Percentiles rank a stretch among this genome's conserved stretches.
Evolutionary conservation across 345 rosid species (phyloP).

Genomic region (Eucalyptus decipiens): DNA sequence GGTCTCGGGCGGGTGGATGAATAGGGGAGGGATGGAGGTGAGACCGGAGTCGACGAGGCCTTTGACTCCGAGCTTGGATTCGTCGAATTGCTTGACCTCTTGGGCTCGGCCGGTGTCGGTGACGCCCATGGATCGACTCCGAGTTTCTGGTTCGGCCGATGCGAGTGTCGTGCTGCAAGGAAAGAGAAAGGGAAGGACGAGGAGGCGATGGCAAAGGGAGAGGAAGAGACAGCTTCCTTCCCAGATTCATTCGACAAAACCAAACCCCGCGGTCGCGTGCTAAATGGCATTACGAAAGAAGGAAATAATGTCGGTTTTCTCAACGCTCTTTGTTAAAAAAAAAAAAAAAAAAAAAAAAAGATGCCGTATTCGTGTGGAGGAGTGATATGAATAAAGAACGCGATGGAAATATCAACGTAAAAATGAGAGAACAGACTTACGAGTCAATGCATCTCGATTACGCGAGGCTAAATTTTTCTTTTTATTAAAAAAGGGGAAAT

Average conservation of each 20-base stretch:
- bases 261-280: too few relatives aligned
- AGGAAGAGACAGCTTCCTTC: too few relatives aligned
- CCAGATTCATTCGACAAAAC: too few relatives aligned
- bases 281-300: too few relatives aligned
- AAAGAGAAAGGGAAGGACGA: neutral
- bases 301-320: too few relatives aligned
- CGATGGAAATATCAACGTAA: neutral
- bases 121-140: neutral
- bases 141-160: neutral
- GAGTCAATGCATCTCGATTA: neutral
- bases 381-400: neutral
- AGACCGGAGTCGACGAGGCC: conserved; percentile 35
- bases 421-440: neutral
- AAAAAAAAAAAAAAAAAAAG: too few relatives aligned
- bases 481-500: neutral
- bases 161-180: neutral
- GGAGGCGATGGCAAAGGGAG: neutral
- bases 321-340: too few relatives aligned
- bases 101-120: neutral
- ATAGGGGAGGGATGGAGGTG: neutral
- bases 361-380: neutral
- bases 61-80: conserved; percentile 28
- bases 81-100: conserved; percentile 24
- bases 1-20: conserved; percentile 9
- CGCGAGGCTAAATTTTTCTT: too few relatives aligned